phyloP scores from a whole-genome alignment of 106 monocot genomes.

The Allium fistulosum region DNA sequence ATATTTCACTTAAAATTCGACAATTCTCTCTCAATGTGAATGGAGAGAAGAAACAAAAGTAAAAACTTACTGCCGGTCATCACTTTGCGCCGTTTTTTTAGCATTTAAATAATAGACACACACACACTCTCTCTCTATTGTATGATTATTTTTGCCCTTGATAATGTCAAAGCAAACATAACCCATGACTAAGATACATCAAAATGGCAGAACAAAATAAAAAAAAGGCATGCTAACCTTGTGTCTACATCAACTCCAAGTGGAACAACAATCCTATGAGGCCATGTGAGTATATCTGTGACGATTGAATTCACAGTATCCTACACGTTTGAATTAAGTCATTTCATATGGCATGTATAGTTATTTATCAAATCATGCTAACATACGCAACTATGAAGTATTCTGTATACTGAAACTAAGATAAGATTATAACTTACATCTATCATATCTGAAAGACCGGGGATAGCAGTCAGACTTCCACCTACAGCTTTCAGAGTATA shows the following conservation, averaged over 20 bases:
- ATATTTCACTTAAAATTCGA: no score
- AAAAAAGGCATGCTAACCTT: constrained; percentile 30
- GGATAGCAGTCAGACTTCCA: constrained; percentile 88
- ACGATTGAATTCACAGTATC: constrained; percentile 74
- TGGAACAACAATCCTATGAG: constrained; percentile 85
- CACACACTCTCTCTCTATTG: no score
- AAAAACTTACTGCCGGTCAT: neutral
- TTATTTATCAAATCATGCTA: neutral
- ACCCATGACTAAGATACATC: no score
- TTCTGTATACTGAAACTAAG: neutral
- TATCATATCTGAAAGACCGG: constrained; percentile 96
- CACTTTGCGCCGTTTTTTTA: no score
- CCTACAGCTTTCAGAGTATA: constrained; percentile 81
- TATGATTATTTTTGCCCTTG: no score
- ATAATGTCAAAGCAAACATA: no score
- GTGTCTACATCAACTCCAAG: constrained; percentile 72
- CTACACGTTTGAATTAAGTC: neutral
- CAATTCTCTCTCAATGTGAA: no score
- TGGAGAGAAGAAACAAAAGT: neutral
- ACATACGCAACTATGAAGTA: neutral
- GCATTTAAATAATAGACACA: no score
- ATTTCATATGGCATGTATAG: constrained; percentile 41
- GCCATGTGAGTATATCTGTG: constrained; percentile 72
- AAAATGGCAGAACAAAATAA: no score
- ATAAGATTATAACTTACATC: constrained; percentile 37